Percentiles rank a stretch among this genome's conserved stretches.
These are phyloP conservation scores for Aspergillus novofumigatus DNA, from an alignment of 2,329 filamentous ascomycete genomes.

Conservation along the genomic window DNA sequence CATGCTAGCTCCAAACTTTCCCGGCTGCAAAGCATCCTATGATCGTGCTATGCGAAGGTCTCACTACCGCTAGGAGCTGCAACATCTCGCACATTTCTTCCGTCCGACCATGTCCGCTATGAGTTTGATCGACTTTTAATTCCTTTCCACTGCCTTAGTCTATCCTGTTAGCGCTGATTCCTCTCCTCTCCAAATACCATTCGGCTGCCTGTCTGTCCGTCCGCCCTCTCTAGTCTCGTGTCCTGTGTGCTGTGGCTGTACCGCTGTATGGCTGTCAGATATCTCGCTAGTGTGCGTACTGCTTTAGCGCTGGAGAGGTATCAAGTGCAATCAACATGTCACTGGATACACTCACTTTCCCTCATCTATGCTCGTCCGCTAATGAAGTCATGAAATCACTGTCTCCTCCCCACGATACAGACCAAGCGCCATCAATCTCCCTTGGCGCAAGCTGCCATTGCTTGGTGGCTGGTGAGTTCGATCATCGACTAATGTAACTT, in stretches of 20 bases:
- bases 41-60: neutral
- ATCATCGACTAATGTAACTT: constrained; percentile 20
- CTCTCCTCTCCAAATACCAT: neutral
- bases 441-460: constrained; percentile 29
- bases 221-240: neutral
- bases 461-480: constrained; percentile 27
- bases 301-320: constrained; percentile 17
- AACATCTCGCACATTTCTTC: neutral
- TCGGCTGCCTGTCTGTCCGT: neutral
- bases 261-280: neutral
- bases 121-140: neutral
- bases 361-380: constrained; percentile 27
- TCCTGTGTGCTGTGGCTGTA: neutral
- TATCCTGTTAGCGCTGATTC: neutral
- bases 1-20: constrained; percentile 1
- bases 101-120: neutral
- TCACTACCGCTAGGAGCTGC: neutral
- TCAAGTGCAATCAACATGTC: constrained; percentile 11
- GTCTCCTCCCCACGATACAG: constrained; percentile 4
- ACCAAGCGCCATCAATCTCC: constrained; percentile 24
- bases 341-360: constrained; percentile 10
- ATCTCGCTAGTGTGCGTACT: neutral
- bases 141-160: neutral
- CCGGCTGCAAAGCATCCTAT: neutral
- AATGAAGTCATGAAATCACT: constrained; percentile 23